Evolutionary conservation across 2,329 filamentous ascomycete species (phyloP).

Genomic region (Beauveria brongniartii): DNA sequence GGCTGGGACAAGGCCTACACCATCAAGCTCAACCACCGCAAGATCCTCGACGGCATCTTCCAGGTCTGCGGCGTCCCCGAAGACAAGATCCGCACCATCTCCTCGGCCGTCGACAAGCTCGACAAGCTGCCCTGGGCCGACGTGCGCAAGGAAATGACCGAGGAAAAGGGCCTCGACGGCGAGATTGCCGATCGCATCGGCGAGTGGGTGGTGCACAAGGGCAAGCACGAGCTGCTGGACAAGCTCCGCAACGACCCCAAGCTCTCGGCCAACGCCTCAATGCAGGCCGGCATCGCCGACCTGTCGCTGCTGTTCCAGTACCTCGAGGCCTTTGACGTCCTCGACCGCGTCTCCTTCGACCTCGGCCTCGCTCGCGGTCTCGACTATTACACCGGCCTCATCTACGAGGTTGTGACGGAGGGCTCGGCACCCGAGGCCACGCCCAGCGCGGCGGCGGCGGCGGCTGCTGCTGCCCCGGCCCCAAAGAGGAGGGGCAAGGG

Average conservation of each 20-base stretch:
- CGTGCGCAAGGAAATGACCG: conserved; percentile 86
- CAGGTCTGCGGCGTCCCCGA: conserved; percentile 74
- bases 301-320: conserved; percentile 76
- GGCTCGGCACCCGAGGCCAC: conserved; percentile 53
- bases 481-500: conserved; percentile 44
- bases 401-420: conserved; percentile 83
- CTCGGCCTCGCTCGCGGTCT: conserved; percentile 82
- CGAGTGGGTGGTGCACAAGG: conserved; percentile 71
- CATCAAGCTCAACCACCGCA: conserved; percentile 72
- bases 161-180: conserved; percentile 73
- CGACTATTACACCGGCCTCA: conserved; percentile 88
- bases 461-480: conserved; percentile 29
- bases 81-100: conserved; percentile 83
- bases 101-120: conserved; percentile 89
- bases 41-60: conserved; percentile 81
- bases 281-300: conserved; percentile 73
- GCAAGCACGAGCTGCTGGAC: conserved; percentile 64
- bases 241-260: conserved; percentile 59
- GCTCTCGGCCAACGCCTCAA: conserved; percentile 62
- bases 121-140: conserved; percentile 89
- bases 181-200: conserved; percentile 82
- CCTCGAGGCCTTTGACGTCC: conserved; percentile 66
- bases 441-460: conserved; percentile 26
- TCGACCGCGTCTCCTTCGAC: conserved; percentile 76
- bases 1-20: conserved; percentile 68